A percentile compares a stretch with the other conserved stretches of the same genome.
Conservation (phyloP, 2,329 filamentous ascomycete genomes). For the Ophiostoma perfectum region DNA sequence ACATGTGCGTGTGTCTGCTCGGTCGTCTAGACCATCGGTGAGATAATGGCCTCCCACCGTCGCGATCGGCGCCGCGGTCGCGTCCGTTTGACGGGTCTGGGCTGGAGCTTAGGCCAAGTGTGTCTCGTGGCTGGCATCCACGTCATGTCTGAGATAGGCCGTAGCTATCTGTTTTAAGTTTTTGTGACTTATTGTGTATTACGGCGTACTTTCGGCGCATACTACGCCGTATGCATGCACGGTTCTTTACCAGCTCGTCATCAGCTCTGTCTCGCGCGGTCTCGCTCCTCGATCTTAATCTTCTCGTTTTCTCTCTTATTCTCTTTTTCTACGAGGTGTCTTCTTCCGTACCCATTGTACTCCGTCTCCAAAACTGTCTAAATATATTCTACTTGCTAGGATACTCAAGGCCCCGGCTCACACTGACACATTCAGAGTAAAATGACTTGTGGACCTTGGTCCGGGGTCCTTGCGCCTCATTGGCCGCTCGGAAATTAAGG, state of each 20-base stretch:
- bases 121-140: too few species aligned
- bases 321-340: too few species aligned
- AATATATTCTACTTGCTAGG: slow-evolving; percentile 12
- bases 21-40: too few species aligned
- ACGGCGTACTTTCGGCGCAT: too few species aligned
- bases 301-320: too few species aligned
- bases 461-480: neutral
- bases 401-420: neutral
- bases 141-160: neutral
- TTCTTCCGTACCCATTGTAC: neutral
- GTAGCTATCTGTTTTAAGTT: too few species aligned
- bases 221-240: too few species aligned
- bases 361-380: neutral
- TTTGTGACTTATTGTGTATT: too few species aligned
- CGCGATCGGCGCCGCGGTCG: neutral
- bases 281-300: too few species aligned
- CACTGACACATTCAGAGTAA: slow-evolving; percentile 15
- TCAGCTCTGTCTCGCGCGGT: too few species aligned
- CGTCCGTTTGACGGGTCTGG: neutral
- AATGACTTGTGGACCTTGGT: slow-evolving; percentile 21
- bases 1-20: too few species aligned
- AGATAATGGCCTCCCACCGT: neutral
- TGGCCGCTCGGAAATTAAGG: slow-evolving; percentile 23
- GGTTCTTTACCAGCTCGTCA: too few species aligned
- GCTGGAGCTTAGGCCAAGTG: neutral